Conservation (phyloP, 2,329 filamentous ascomycete species). For the Epichloe uncinata region DNA sequence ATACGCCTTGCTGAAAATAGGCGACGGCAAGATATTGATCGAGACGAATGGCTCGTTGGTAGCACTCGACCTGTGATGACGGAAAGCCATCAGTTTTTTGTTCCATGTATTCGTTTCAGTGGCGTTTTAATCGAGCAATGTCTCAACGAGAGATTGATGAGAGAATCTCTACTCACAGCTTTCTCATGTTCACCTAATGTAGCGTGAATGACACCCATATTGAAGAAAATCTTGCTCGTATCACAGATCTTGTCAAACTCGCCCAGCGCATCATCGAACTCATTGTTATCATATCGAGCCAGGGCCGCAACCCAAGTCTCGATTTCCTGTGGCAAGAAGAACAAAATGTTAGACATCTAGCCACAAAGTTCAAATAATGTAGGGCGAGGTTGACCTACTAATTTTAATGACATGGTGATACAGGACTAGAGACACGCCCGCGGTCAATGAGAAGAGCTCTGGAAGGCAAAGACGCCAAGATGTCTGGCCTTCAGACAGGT, state of each 20-base stretch:
- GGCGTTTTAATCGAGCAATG: background rate
- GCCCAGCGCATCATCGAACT: constrained; percentile 79
- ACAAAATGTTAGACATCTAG: background rate
- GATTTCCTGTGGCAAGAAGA: constrained; percentile 58
- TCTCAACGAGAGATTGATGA: background rate
- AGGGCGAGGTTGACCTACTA: constrained; percentile 27
- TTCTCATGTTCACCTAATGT: constrained; percentile 92
- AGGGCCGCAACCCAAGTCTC: constrained; percentile 95
- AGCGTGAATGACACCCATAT: constrained; percentile 94
- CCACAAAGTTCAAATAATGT: background rate
- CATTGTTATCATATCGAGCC: constrained; percentile 86
- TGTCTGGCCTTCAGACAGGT: background rate
- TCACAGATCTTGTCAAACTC: constrained; percentile 81
- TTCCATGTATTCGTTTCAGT: background rate
- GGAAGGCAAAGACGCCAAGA: background rate
- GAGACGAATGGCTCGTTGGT: constrained; percentile 77
- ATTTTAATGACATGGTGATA: constrained; percentile 43
- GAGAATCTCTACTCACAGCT: constrained; percentile 50
- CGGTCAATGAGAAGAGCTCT: constrained; percentile 1
- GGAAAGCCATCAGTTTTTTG: background rate
- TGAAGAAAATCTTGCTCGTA: constrained; percentile 97
- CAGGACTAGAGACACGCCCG: background rate
- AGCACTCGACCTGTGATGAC: constrained; percentile 65
- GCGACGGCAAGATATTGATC: constrained; percentile 95
- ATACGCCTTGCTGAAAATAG: constrained; percentile 97